These are phyloP conservation scores for Pisolithus orientalis DNA, from an alignment of 768 basidiomycete genomes.

Conservation along the genomic window DNA sequence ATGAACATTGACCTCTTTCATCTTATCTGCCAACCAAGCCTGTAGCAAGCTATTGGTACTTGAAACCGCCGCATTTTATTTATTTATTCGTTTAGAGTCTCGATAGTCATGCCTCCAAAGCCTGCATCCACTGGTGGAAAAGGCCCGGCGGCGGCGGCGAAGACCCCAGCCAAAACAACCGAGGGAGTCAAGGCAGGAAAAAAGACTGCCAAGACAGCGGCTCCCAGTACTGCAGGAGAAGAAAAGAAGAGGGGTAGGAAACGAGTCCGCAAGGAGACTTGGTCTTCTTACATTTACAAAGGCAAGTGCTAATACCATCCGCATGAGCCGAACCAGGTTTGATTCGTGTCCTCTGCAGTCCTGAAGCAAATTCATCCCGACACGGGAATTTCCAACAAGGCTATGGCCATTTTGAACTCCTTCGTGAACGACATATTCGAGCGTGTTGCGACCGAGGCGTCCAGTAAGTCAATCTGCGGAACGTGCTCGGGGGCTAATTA, in stretches of 20 bases:
- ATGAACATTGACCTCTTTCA: constrained; percentile 1
- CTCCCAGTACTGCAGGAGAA: constrained; percentile 45
- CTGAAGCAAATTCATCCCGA: constrained; percentile 98
- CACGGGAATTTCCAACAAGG: constrained; percentile 99
- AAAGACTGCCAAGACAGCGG: constrained; percentile 56
- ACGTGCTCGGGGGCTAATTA: background rate
- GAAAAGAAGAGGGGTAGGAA: constrained; percentile 86
- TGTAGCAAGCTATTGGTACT: background rate
- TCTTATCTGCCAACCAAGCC: constrained; percentile 11
- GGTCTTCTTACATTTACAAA: constrained; percentile 90
- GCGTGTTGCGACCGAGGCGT: constrained; percentile 88
- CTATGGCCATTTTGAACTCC: constrained; percentile 93
- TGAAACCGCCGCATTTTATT: background rate
- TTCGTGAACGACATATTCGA: constrained; percentile 96
- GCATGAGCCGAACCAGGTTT: background rate
- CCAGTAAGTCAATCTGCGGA: constrained; percentile 47
- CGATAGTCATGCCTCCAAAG: constrained; percentile 45
- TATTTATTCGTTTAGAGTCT: background rate
- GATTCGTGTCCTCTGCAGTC: constrained; percentile 39
- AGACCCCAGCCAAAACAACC: constrained; percentile 55
- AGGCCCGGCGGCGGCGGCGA: constrained; percentile 58
- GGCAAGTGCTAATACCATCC: constrained; percentile 36
- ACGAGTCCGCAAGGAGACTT: constrained; percentile 86
- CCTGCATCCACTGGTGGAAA: constrained; percentile 73
- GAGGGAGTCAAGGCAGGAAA: constrained; percentile 67